phyloP scores from a whole-genome alignment of 257 asterid genomes.

The Solanum stenotomum region DNA sequence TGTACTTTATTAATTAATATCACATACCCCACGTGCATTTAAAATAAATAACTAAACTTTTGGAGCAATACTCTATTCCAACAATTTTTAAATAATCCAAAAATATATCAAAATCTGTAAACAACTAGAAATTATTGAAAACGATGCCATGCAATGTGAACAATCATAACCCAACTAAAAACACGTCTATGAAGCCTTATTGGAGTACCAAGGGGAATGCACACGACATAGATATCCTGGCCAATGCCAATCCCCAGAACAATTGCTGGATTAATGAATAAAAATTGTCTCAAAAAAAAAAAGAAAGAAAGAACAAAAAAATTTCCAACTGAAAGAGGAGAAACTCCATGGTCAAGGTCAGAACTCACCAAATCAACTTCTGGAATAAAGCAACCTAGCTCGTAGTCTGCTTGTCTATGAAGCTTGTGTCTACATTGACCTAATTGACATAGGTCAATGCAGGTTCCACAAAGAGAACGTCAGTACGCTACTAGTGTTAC shows the following conservation, averaged over 20 bases:
- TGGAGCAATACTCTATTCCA: not conserved
- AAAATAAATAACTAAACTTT: not conserved
- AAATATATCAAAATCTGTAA: not conserved
- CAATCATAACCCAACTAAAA: not conserved
- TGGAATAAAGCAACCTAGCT: not conserved
- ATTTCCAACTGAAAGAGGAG: not conserved
- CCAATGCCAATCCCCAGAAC: not conserved
- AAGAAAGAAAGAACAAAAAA: no score
- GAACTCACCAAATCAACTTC: not conserved
- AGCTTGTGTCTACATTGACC: not conserved
- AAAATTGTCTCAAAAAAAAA: not conserved
- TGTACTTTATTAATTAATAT: not conserved
- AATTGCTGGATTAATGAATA: not conserved
- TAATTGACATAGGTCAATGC: not conserved
- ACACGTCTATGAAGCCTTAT: not conserved
- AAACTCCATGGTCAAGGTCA: not conserved
- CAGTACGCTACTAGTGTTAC: not conserved
- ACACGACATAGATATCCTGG: not conserved
- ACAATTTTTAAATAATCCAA: not conserved
- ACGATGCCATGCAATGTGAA: not conserved
- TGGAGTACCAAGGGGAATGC: not conserved
- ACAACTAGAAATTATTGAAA: not conserved
- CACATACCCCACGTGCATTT: not conserved
- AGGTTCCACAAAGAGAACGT: not conserved
- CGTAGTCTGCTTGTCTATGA: not conserved